These are phyloP conservation scores for Colletotrichum truncatum DNA, from an alignment of 2,329 filamentous ascomycete genomes.

Conservation along the genomic window DNA sequence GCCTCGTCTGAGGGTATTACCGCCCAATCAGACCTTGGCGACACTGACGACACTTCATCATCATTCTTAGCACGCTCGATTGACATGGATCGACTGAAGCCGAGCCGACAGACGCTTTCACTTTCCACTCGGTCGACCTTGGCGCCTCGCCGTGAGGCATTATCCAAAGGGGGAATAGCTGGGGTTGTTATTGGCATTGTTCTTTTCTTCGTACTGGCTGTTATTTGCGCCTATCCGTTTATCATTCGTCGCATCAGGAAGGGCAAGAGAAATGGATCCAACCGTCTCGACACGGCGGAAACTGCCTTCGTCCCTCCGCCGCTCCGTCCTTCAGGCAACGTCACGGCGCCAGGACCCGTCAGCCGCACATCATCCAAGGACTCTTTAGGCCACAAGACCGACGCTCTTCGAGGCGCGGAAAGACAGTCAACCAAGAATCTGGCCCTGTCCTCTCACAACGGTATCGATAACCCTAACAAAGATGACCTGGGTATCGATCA, in stretches of 20 bases:
- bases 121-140: conserved; percentile 35
- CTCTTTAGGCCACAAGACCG: conserved; percentile 17
- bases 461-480: conserved; percentile 1
- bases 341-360: conserved; percentile 13
- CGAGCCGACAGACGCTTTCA: not conserved
- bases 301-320: conserved; percentile 35
- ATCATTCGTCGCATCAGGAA: conserved; percentile 43
- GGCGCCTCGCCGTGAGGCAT: conserved; percentile 38
- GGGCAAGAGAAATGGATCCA: conserved; percentile 36
- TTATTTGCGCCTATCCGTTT: conserved; percentile 50
- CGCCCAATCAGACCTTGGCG: conserved; percentile 32
- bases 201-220: conserved; percentile 42
- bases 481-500: conserved; percentile 4
- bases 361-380: conserved; percentile 22
- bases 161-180: conserved; percentile 44
- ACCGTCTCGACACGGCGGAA: conserved; percentile 42
- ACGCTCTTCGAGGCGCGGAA: conserved; percentile 9
- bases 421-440: conserved; percentile 19
- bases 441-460: conserved; percentile 12
- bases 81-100: conserved; percentile 4
- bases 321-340: conserved; percentile 41
- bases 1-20: conserved; percentile 31
- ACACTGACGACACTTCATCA: conserved; percentile 25
- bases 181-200: conserved; percentile 48
- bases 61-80: conserved; percentile 12